phyloP scores from a whole-genome alignment of 2,329 filamentous ascomycete species.

The Claviceps paspali region DNA sequence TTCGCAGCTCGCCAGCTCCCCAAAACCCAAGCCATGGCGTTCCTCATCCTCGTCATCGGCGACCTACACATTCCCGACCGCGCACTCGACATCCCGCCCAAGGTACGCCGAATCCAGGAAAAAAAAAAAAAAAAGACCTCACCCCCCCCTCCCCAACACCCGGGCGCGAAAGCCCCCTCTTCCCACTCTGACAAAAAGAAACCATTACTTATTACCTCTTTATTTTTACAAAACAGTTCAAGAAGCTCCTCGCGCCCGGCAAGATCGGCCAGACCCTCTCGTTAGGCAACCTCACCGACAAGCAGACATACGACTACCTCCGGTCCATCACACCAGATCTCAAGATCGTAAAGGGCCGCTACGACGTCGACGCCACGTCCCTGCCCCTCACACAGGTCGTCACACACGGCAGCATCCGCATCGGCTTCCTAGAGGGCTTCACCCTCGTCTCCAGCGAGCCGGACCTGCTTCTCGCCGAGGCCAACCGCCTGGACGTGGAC shows the following conservation, averaged over 20 bases:
- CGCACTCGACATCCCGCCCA: conserved; percentile 78
- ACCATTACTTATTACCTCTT: no score
- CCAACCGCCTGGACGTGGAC: conserved; percentile 53
- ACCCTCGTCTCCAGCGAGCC: conserved; percentile 52
- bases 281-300: conserved; percentile 67
- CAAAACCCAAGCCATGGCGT: conserved; percentile 47
- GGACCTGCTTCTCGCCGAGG: conserved; percentile 51
- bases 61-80: conserved; percentile 90
- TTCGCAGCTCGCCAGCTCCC: neutral
- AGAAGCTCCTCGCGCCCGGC: conserved; percentile 68
- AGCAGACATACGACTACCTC: conserved; percentile 66
- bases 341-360: conserved; percentile 53
- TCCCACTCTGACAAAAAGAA: no score
- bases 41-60: conserved; percentile 81
- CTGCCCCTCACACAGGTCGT: conserved; percentile 51
- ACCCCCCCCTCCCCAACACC: no score
- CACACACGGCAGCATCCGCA: conserved; percentile 47
- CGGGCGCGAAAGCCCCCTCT: no score
- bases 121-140: neutral
- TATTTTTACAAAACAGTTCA: conserved; percentile 42
- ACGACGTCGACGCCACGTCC: conserved; percentile 51
- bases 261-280: conserved; percentile 74
- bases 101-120: conserved; percentile 37
- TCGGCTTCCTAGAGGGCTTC: conserved; percentile 55
- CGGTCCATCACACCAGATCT: conserved; percentile 58